Base-by-base conservation (phyloP, 106 monocot species). In the Xerophyta viscosa region DNA sequence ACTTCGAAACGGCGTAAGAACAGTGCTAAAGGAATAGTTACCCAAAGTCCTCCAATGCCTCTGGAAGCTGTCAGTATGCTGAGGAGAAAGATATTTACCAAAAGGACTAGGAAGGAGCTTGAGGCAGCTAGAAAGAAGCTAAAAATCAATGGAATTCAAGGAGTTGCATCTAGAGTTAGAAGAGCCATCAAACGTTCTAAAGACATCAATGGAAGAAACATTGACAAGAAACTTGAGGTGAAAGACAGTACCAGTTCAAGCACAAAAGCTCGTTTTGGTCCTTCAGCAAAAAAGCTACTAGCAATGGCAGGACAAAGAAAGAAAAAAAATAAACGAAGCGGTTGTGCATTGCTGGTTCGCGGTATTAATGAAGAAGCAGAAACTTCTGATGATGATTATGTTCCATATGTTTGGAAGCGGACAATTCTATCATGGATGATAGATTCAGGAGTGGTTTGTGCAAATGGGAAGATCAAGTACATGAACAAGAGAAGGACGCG, bases 381-480 rank as follows among this genome's bases (percentile, higher is more conserved):
- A 56, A 52, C 53, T 46, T 54, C 52, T 29, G 25, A 12, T 42
- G 58, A 71, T 58, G 57, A 31, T 65, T 90, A 77, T 56, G 62
- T 64, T 48, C 76, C 69, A 8, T 90, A 84, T 77, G 28, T 27
- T 49, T 67, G 77, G 52, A 84, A 80, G 46, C 59, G 84, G 10
- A 81, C 84, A 14, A 37, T 80, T 48, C 51, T 91, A 18, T 70
- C 84, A 50, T 91, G 90, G 90, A 50, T 91, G 67, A 78, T 91
- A 39, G 90, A 91, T 66, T 58, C 71, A 20, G 77, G 79, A 20
- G 31, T 74, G 26, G 17, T 81, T 6, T 37, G 65, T 51, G 52
- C 31, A 31, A 85, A 81, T 66, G 58, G 65, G 46, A 77, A 61
- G 49, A 74, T 85, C 31, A 91, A 75, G 48, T 91, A 81, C 46